Percentiles rank a stretch among this genome's conserved stretches.
Conservation (phyloP, 2,329 filamentous ascomycete species). For the Trichoderma afroharzianum region DNA sequence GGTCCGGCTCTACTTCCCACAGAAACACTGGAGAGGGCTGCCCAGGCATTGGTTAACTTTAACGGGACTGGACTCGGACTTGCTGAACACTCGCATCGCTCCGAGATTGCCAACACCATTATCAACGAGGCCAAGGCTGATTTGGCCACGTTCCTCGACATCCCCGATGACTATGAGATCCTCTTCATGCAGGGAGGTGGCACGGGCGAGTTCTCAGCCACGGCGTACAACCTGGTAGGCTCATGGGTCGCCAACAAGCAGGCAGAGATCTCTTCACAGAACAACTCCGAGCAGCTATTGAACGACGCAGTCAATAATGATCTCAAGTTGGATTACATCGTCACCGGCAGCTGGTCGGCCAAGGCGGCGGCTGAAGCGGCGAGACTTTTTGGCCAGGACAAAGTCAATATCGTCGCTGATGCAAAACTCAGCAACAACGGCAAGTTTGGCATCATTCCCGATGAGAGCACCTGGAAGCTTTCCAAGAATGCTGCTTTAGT, state of each 20-base stretch:
- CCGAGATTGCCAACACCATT: slow-evolving; percentile 71
- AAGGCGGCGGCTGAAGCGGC: slow-evolving; percentile 84
- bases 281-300: slow-evolving; percentile 40
- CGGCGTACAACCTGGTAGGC: background rate
- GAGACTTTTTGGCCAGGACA: slow-evolving; percentile 38
- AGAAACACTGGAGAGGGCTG: slow-evolving; percentile 71
- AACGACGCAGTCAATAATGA: slow-evolving; percentile 64
- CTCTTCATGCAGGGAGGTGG: slow-evolving; percentile 87
- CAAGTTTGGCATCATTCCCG: slow-evolving; percentile 82
- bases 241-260: background rate
- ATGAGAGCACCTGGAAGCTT: slow-evolving; percentile 72
- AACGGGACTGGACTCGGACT: slow-evolving; percentile 67
- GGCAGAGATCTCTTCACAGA: background rate
- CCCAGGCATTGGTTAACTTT: slow-evolving; percentile 76
- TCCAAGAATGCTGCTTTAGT: slow-evolving; percentile 68
- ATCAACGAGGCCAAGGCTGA: slow-evolving; percentile 74
- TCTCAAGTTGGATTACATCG: slow-evolving; percentile 73
- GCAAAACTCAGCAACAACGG: slow-evolving; percentile 60
- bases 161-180: slow-evolving; percentile 83
- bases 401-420: slow-evolving; percentile 73
- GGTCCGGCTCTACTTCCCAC: slow-evolving; percentile 86
- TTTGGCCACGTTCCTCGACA: slow-evolving; percentile 69
- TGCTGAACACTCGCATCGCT: slow-evolving; percentile 88
- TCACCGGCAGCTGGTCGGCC: slow-evolving; percentile 78
- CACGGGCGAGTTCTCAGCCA: slow-evolving; percentile 67